These are phyloP conservation scores for Ogataea trehaloabstinens DNA, from an alignment of 805 yeast species.

Conservation along the genomic window DNA sequence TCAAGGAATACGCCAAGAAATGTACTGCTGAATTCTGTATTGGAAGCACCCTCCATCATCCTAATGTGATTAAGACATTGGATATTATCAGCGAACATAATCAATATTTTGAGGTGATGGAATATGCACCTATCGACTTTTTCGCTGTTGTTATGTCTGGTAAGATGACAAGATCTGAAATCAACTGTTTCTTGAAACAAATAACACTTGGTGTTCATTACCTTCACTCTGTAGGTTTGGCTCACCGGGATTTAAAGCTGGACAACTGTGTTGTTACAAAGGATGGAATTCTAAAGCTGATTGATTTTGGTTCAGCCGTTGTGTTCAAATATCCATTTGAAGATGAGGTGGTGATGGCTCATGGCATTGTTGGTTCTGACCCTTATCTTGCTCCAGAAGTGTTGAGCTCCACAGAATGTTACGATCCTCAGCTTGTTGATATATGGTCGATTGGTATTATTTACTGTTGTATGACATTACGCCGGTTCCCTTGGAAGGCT, in stretches of 20 bases:
- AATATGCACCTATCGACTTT: constrained; percentile 80
- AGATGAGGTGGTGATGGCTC: constrained; percentile 55
- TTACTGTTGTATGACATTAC: constrained; percentile 82
- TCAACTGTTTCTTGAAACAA: constrained; percentile 79
- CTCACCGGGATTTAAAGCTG: constrained; percentile 78
- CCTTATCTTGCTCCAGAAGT: constrained; percentile 89
- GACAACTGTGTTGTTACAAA: constrained; percentile 79
- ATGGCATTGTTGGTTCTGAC: constrained; percentile 82
- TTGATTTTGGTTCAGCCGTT: constrained; percentile 83
- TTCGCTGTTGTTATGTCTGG: constrained; percentile 88
- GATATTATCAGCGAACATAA: constrained; percentile 69
- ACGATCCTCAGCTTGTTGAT: constrained; percentile 78
- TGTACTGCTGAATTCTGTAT: constrained; percentile 88
- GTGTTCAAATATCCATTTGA: constrained; percentile 78
- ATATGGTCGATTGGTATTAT: constrained; percentile 84
- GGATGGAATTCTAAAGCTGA: constrained; percentile 71
- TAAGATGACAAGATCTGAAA: constrained; percentile 75
- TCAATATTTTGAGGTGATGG: constrained; percentile 80
- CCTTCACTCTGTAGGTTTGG: constrained; percentile 73
- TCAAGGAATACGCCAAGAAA: constrained; percentile 78
- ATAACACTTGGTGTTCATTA: constrained; percentile 69
- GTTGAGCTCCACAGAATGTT: constrained; percentile 46
- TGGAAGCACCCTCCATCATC: constrained; percentile 79
- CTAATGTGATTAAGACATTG: constrained; percentile 74
- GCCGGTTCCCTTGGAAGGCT: constrained; percentile 86